Conservation (phyloP, 441 rosid genomes). For the Erodium texanum region DNA sequence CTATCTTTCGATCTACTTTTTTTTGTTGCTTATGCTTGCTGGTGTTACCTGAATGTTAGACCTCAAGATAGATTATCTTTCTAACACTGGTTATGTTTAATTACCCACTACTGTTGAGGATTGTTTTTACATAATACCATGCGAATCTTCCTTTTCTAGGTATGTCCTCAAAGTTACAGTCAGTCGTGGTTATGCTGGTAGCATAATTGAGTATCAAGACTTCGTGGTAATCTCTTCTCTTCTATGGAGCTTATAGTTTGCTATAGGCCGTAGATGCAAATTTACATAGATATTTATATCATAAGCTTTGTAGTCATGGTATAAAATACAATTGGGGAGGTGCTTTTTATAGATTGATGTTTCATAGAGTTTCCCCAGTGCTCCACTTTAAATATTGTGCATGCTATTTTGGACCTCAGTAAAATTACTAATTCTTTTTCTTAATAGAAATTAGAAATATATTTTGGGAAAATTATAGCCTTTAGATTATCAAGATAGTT, state of each 20-base stretch:
- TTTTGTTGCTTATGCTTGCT: neutral
- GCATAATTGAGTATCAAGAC: slow-evolving; percentile 80
- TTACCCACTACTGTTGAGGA: neutral
- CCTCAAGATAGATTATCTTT: neutral
- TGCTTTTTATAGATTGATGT: no score
- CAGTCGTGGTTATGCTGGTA: slow-evolving; percentile 71
- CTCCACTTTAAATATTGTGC: no score
- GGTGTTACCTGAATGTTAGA: neutral
- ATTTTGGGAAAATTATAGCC: no score
- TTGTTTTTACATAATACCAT: neutral
- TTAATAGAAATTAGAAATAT: no score
- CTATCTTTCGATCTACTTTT: neutral
- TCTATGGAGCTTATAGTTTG: neutral
- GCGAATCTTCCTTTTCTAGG: slow-evolving; percentile 30
- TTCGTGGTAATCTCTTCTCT: slow-evolving; percentile 47
- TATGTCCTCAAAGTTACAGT: slow-evolving; percentile 89
- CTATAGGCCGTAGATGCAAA: neutral
- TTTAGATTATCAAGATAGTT: no score
- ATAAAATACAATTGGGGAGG: neutral
- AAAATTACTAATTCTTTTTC: no score
- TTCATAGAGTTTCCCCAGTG: no score
- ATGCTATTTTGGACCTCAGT: no score
- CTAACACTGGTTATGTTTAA: neutral
- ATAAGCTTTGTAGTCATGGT: no score
- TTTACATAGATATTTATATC: neutral